Evolutionary conservation across 2,329 filamentous ascomycete genomes (phyloP).

Genomic region (Triangularia verruculosa): DNA sequence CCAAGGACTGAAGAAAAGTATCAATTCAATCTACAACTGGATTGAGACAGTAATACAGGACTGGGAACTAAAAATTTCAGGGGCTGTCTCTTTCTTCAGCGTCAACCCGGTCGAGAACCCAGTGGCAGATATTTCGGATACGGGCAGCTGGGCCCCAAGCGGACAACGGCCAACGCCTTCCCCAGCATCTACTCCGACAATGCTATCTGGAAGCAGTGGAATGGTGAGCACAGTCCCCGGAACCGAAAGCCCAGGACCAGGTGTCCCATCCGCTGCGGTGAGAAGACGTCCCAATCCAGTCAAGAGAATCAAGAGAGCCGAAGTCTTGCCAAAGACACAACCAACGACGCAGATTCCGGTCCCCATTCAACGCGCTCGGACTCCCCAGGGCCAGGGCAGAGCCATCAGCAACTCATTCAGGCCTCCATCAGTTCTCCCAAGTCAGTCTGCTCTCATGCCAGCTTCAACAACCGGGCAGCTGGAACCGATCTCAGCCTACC

Average conservation of each 20-base stretch:
- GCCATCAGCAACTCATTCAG: conserved; percentile 7
- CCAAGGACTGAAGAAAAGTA: conserved; percentile 26
- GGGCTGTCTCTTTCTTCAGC: conserved; percentile 21
- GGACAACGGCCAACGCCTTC: conserved; percentile 24
- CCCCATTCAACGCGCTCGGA: conserved; percentile 23
- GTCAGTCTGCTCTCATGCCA: conserved; percentile 17
- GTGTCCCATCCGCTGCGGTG: conserved; percentile 6
- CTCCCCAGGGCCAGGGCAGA: conserved; percentile 19
- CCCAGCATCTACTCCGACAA: conserved; percentile 25
- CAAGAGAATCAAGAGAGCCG: conserved; percentile 23
- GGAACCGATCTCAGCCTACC: conserved; percentile 12
- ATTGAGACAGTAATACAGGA: conserved; percentile 28
- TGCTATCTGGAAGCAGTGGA: conserved; percentile 12
- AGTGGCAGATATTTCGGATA: conserved; percentile 12
- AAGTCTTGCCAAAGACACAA: conserved; percentile 18
- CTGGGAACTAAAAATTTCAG: conserved; percentile 24
- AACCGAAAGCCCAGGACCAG: conserved; percentile 17
- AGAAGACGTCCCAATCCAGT: conserved; percentile 19
- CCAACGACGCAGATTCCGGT: conserved; percentile 24
- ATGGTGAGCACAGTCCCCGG: conserved; percentile 5
- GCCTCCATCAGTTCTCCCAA: conserved; percentile 15
- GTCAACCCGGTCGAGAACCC: conserved; percentile 14
- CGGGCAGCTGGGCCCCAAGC: conserved; percentile 20
- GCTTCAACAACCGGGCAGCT: conserved; percentile 13
- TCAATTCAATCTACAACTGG: conserved; percentile 26